Conservation (phyloP, 2,329 filamentous ascomycete species). For the Penicillium sp. region DNA sequence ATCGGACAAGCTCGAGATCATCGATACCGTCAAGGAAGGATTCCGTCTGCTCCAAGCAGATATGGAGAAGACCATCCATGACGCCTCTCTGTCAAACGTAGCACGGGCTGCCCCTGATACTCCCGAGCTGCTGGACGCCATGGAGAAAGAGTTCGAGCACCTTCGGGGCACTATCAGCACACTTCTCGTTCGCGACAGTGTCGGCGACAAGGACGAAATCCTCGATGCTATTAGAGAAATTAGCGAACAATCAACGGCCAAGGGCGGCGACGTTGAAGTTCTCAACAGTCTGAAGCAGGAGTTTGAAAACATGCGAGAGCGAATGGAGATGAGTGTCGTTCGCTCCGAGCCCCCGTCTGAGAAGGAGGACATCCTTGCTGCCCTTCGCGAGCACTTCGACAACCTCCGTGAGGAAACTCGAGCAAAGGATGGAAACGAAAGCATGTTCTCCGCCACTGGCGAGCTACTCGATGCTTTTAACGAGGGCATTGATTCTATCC, state of each 20-base stretch:
- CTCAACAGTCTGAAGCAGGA: slow-evolving; percentile 56
- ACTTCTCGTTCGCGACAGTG: slow-evolving; percentile 61
- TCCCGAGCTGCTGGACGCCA: slow-evolving; percentile 67
- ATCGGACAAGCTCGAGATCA: slow-evolving; percentile 72
- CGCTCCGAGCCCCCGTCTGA: slow-evolving; percentile 46
- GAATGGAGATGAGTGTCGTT: slow-evolving; percentile 32
- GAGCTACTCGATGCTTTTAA: slow-evolving; percentile 62
- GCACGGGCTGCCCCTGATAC: slow-evolving; percentile 54
- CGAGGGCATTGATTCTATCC: slow-evolving; percentile 71
- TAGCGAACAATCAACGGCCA: slow-evolving; percentile 37
- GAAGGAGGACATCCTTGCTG: slow-evolving; percentile 69
- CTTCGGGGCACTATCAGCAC: slow-evolving; percentile 75
- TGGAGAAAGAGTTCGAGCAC: slow-evolving; percentile 79
- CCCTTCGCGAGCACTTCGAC: slow-evolving; percentile 54
- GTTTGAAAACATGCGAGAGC: slow-evolving; percentile 59
- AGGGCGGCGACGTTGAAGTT: slow-evolving; percentile 28
- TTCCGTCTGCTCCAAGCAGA: slow-evolving; percentile 62
- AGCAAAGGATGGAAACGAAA: slow-evolving; percentile 55
- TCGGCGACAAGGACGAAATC: slow-evolving; percentile 60
- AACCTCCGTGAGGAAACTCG: slow-evolving; percentile 52
- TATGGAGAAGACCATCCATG: slow-evolving; percentile 53
- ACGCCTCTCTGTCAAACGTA: slow-evolving; percentile 36
- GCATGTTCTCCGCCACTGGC: slow-evolving; percentile 52
- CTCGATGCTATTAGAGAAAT: slow-evolving; percentile 59
- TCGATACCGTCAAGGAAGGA: slow-evolving; percentile 65